Conservation (phyloP, 2,329 filamentous ascomycete genomes). For the Fusarium sp. region DNA sequence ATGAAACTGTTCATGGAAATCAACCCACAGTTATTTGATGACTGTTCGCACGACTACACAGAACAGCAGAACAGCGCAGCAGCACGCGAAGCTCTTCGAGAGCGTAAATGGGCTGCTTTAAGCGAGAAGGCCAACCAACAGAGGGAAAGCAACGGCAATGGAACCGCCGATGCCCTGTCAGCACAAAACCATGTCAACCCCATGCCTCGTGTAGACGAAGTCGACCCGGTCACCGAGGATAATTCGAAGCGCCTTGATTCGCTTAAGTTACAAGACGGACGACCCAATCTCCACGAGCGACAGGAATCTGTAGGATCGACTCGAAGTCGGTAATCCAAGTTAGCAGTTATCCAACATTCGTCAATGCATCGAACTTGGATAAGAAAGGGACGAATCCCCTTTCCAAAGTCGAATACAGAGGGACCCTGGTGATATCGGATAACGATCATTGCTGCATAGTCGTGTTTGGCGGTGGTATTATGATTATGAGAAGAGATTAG, state of each 20-base stretch:
- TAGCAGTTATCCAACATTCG: slow-evolving; percentile 7
- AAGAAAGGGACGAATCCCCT: slow-evolving; percentile 3
- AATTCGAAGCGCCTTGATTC: slow-evolving; percentile 89
- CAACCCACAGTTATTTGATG: slow-evolving; percentile 96
- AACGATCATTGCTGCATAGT: slow-evolving; percentile 29
- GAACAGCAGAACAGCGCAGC: slow-evolving; percentile 93
- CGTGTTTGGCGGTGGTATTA: slow-evolving; percentile 24
- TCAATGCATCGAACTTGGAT: slow-evolving; percentile 18
- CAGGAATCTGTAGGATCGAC: slow-evolving; percentile 67
- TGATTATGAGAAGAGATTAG: slow-evolving; percentile 33
- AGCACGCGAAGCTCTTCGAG: slow-evolving; percentile 81
- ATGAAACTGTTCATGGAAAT: slow-evolving; percentile 99
- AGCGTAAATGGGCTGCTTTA: slow-evolving; percentile 89
- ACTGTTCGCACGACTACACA: slow-evolving; percentile 98
- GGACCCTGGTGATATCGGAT: neutral
- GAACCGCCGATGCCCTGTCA: slow-evolving; percentile 44
- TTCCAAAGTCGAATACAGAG: slow-evolving; percentile 12
- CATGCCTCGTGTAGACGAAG: slow-evolving; percentile 72
- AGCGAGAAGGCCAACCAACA: slow-evolving; percentile 80
- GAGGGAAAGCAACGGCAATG: slow-evolving; percentile 54
- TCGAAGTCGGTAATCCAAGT: slow-evolving; percentile 57
- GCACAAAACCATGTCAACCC: slow-evolving; percentile 50
- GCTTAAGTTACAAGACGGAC: slow-evolving; percentile 86
- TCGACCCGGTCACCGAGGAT: slow-evolving; percentile 81
- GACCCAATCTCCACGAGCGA: slow-evolving; percentile 64